Evolutionary conservation across 2,329 filamentous ascomycete species (phyloP), one percentile per base, ranked within the genome.

Genomic region (Aspergillus sp.): DNA sequence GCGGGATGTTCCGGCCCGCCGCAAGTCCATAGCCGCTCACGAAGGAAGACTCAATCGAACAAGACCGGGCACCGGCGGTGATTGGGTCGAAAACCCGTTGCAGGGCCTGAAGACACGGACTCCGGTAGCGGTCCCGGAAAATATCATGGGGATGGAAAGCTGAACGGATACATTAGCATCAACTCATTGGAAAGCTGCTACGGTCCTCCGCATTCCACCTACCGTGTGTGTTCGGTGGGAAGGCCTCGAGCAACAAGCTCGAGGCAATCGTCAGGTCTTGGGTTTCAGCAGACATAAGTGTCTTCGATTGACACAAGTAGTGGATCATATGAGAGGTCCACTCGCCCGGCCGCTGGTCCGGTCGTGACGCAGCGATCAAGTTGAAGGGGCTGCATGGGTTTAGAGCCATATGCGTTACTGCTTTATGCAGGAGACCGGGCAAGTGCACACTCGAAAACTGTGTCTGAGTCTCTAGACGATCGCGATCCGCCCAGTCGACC

Each of bases 251-350:
- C 17, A 50, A 22, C 26, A 45, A 24, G 38, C 40, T 36, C 24
- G 47, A 50, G n/a, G 30, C 47, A 33, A 50, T 50, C 19, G 44
- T 44, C n/a, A 11, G 16, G 30, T 44, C 47, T 40, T 50, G 47
- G 16, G 16, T 36, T 17, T 44, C 40, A 9, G 35, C 35, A 33
- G 22, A 20, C 5, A 24, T 11, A 6, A 44, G 20, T 9, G 8
- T 17, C 7, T 17, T 35, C 26, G 13, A n/a, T 44, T 20, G 36
- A 38, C 38, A 20, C 10, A 50, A 40, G n/a, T 42, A 50, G 17
- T 43, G 10, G 22, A 26, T 14, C 3, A 50, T 13, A 24, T 50
- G 40, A 6, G 40, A 35, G 9, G 19, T 33, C 47, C 47, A 49
- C 6, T 43, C 47, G 17, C 19, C 22, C 6, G 38, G 38, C 19